Evolutionary conservation across 805 yeast species (phyloP), one percentile per base, ranked within the genome.

Genomic region (Ogataea philodendri): DNA sequence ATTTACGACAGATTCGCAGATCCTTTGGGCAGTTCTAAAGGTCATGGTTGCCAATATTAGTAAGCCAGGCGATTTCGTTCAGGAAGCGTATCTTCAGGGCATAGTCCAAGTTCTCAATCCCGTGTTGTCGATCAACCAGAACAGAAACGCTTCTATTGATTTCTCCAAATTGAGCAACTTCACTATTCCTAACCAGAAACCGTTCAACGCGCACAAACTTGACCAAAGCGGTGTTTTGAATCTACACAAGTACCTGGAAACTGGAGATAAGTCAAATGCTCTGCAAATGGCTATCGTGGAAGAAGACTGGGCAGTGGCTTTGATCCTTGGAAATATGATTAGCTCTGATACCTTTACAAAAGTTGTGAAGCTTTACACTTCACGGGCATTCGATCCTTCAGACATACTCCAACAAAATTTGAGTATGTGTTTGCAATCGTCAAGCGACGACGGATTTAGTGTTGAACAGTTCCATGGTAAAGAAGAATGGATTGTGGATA

Each of bases 281-380:
- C 59, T 88, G 30, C 66, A 70, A 15, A 63, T 68, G 36, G 79
- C 93, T 1, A 55, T 88, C 13, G 65, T 71, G 2, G 72, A 75
- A 35, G 72, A 76, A 7, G 84, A 85, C 46, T 89, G 85, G 82
- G 78, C 90, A 0, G 66, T 88, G 57, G 83, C 96, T 0, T 60
- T 90, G 36, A 55, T 87, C 19, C 64, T 89, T 32, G 79, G 94
- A 1, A 72, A 80, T 41, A 57, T 85, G 11, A 62, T 77, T 17
- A 82, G 93, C 3, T 72, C 74, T 14, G 79, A 76, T 3, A 66
- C 68, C 23, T 48, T 57, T 25, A 35, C 46, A 8, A 50, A 55
- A 15, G 72, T 81, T 3, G 79, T 81, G 5, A 67, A 78, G 15
- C 26, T 57, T 9, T 61, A 51, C 39, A 30, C 54, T 1, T 18